These are phyloP conservation scores for Erigeron philadelphicus DNA, from an alignment of 140 eudicot genomes.

Conservation along the genomic window DNA sequence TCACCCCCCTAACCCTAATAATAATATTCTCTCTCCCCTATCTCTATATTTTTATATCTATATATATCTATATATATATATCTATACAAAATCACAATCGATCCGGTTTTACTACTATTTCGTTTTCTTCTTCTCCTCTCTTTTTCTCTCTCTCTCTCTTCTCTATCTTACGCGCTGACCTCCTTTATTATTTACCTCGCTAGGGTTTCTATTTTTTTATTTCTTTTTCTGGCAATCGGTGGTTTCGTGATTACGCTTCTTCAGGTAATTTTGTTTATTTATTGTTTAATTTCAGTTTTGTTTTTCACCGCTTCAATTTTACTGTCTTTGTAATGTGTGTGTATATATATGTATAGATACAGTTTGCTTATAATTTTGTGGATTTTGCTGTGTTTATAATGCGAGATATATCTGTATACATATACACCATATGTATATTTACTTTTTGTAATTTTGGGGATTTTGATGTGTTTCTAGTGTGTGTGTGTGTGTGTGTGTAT, in stretches of 20 bases:
- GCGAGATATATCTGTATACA: not conserved
- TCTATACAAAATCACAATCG: not conserved
- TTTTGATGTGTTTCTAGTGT: conserved; percentile 19
- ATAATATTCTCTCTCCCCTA: conserved; percentile 11
- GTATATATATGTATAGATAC: not conserved
- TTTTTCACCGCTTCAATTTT: conserved; percentile 3
- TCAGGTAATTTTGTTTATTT: conserved; percentile 14
- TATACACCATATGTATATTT: not conserved
- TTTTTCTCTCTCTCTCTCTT: conserved; percentile 10
- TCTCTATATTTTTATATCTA: not conserved
- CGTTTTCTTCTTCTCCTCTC: conserved; percentile 7
- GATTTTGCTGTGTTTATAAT: conserved; percentile 15
- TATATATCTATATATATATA: not conserved
- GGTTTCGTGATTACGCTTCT: not conserved
- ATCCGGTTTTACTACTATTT: conserved; percentile 19
- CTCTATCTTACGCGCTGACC: conserved; percentile 11
- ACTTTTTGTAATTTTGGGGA: conserved; percentile 4
- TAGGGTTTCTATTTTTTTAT: conserved; percentile 24
- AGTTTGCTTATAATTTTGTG: conserved; percentile 4
- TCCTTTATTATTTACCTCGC: conserved; percentile 3
- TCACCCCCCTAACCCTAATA: conserved; percentile 35
- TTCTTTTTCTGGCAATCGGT: conserved; percentile 16
- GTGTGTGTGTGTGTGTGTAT: not conserved
- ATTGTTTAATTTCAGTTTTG: not conserved
- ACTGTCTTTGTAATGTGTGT: not conserved